Evolutionary conservation across 768 basidiomycete species (phyloP), one percentile per base, ranked within the genome.

Genomic region (Lactifluus volemus): DNA sequence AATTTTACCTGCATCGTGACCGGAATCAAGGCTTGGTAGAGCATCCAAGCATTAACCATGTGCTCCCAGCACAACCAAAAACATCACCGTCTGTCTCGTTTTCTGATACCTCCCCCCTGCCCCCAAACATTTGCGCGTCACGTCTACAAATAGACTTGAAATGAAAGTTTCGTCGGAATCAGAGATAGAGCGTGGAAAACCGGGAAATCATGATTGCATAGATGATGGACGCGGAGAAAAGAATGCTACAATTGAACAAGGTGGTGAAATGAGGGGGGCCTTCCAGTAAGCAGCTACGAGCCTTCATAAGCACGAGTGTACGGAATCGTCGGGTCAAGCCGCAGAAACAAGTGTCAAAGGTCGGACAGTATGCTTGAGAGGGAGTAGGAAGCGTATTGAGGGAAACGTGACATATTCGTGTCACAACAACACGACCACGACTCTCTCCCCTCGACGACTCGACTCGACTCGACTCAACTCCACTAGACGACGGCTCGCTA

Each of bases 121-220:
- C 58, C 78, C 77, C 86, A 65, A 88, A 78, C 6, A 78, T 75
- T 5, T 74, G 71, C 44, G 84, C n/a, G n/a, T n/a, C n/a, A n/a
- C 81, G 59, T 85, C 84, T 17, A 59, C 63, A 1, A 76, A 69
- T 6, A 84, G 84, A 4, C 72, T 57, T 25, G 2, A 25, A 25
- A 25, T 25, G 25, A 25, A 25, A 25, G 25, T 25, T 25, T 25
- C 25, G 2, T 25, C 25, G 25, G 25, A 25, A 25, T 25, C 25
- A 25, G 25, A 25, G 25, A 25, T 25, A 25, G 25, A 25, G 25
- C 25, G 25, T 25, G 25, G 25, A 25, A 25, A 25, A 25, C 25
- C 25, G 25, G 25, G 25, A 1, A 25, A 25, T 25, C 76, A 76
- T 15, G 84, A 82, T 15, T 67, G 58, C 2, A 81, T 36, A 36